A percentile compares a stretch with the other conserved stretches of the same genome.
These are phyloP conservation scores for Linum trigynum DNA, from an alignment of 345 rosid species.

Conservation along the genomic window DNA sequence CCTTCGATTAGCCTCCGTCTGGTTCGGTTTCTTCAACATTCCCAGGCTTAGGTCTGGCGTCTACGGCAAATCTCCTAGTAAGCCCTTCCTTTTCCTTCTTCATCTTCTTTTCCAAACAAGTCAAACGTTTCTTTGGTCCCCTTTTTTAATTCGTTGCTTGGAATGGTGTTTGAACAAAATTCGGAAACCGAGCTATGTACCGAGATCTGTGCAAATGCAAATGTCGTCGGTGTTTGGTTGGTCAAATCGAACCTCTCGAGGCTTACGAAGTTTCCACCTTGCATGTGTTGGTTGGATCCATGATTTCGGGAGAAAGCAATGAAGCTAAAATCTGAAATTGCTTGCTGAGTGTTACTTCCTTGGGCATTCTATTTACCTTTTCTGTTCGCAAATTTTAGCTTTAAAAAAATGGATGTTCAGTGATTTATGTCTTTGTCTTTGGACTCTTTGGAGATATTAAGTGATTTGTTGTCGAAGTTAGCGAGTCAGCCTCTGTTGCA, in stretches of 20 bases:
- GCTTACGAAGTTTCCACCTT: not conserved
- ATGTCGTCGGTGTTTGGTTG: not conserved
- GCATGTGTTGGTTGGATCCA: not conserved
- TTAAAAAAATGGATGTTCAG: not conserved
- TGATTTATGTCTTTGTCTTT: too few relatives aligned
- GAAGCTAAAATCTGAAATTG: not conserved
- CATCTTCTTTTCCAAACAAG: constrained; percentile 1
- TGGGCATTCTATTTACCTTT: not conserved
- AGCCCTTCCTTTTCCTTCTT: constrained; percentile 5
- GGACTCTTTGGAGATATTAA: not conserved
- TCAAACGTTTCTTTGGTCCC: not conserved
- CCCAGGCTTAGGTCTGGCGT: constrained; percentile 88
- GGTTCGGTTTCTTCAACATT: constrained; percentile 92
- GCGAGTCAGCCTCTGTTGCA: not conserved
- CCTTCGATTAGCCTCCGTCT: constrained; percentile 80
- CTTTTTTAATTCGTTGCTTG: not conserved
- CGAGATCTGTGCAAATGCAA: not conserved
- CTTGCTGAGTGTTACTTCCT: not conserved
- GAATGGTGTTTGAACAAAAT: not conserved
- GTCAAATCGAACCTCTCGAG: not conserved
- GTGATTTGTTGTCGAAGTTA: not conserved
- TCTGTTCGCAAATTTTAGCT: not conserved
- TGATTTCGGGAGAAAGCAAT: not conserved
- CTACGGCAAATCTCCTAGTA: constrained; percentile 70
- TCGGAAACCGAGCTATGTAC: not conserved